Conservation (phyloP, 2,329 filamentous ascomycete genomes). For the Trichothecium sympodiale region DNA sequence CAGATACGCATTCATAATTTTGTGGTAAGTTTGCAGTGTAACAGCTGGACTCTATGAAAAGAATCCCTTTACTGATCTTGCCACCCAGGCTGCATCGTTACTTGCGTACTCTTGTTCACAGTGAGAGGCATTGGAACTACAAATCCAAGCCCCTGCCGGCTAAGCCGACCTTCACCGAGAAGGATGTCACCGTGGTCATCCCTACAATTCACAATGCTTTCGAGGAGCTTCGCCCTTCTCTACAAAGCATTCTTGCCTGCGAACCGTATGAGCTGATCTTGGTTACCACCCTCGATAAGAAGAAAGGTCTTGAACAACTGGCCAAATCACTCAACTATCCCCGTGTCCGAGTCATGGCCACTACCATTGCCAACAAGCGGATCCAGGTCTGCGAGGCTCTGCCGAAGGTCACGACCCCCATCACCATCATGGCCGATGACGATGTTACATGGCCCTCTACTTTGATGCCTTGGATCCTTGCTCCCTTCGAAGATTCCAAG, state of each 20-base stretch:
- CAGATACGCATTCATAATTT: slow-evolving; percentile 27
- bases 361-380: slow-evolving; percentile 86
- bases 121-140: slow-evolving; percentile 77
- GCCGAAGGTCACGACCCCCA: slow-evolving; percentile 68
- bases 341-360: slow-evolving; percentile 63
- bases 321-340: slow-evolving; percentile 47
- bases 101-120: slow-evolving; percentile 72
- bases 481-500: slow-evolving; percentile 73
- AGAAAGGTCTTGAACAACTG: slow-evolving; percentile 56
- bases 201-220: slow-evolving; percentile 85
- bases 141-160: slow-evolving; percentile 73
- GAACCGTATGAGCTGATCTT: slow-evolving; percentile 65
- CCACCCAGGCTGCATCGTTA: slow-evolving; percentile 70
- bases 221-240: slow-evolving; percentile 69
- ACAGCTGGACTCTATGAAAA: not conserved
- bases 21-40: slow-evolving; percentile 44
- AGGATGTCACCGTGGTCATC: slow-evolving; percentile 89
- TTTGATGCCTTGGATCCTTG: slow-evolving; percentile 81
- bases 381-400: slow-evolving; percentile 88
- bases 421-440: slow-evolving; percentile 91
- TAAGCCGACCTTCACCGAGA: slow-evolving; percentile 65
- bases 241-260: slow-evolving; percentile 65
- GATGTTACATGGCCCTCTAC: slow-evolving; percentile 88
- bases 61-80: not conserved
- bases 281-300: slow-evolving; percentile 76